phyloP scores from a whole-genome alignment of 1,284 basidiomycete genomes.

The Trametes versicolor region DNA sequence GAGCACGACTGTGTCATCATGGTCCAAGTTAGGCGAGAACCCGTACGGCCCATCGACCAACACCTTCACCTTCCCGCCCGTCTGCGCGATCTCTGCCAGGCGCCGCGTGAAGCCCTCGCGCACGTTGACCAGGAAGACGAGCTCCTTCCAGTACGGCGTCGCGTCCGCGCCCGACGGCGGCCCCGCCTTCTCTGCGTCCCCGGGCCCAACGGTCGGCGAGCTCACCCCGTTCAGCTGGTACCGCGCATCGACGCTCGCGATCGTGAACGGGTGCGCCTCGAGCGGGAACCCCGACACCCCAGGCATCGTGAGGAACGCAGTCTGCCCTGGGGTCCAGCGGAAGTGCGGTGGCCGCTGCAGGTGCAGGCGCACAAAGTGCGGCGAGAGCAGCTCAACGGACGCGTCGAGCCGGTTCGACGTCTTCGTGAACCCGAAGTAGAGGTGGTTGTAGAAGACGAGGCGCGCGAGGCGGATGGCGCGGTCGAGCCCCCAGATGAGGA shows the following conservation, averaged over 20 bases:
- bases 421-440: slow-evolving; percentile 47
- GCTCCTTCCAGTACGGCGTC: slow-evolving; percentile 48
- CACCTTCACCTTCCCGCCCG: slow-evolving; percentile 47
- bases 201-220: neutral
- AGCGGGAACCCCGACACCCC: slow-evolving; percentile 52
- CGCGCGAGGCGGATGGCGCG: slow-evolving; percentile 61
- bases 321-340: slow-evolving; percentile 61
- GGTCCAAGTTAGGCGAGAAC: slow-evolving; percentile 52
- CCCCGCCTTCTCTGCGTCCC: slow-evolving; percentile 16
- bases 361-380: slow-evolving; percentile 61
- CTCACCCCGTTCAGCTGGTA: slow-evolving; percentile 24
- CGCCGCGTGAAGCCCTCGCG: slow-evolving; percentile 59
- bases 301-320: slow-evolving; percentile 57
- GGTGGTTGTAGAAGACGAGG: slow-evolving; percentile 61
- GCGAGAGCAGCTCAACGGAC: slow-evolving; percentile 55
- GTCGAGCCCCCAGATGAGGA: slow-evolving; percentile 75
- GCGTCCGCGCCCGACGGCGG: slow-evolving; percentile 17
- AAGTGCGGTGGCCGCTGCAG: slow-evolving; percentile 53
- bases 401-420: slow-evolving; percentile 46
- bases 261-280: slow-evolving; percentile 67
- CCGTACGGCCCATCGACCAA: slow-evolving; percentile 67
- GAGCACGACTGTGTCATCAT: slow-evolving; percentile 56
- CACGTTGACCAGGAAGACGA: slow-evolving; percentile 62
- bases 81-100: slow-evolving; percentile 48
- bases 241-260: slow-evolving; percentile 52